Percentiles rank a stretch among this genome's conserved stretches.
These are phyloP conservation scores for Aschersonia sp. DNA, from an alignment of 2,329 filamentous ascomycete genomes.

Conservation along the genomic window DNA sequence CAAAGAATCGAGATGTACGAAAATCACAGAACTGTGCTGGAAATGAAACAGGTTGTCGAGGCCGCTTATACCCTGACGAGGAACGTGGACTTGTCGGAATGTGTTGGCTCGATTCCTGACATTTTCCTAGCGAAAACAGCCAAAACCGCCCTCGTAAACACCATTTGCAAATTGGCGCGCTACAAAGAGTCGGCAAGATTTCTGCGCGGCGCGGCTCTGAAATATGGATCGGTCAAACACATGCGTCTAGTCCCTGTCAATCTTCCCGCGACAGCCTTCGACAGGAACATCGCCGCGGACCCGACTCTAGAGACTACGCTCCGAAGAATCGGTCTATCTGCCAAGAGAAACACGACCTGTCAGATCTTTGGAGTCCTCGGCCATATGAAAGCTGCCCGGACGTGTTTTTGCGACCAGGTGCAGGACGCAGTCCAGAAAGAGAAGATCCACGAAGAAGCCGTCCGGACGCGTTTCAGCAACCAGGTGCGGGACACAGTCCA, in stretches of 20 bases:
- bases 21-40: constrained; percentile 9
- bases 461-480: neutral
- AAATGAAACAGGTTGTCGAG: constrained; percentile 14
- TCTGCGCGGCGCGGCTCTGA: neutral
- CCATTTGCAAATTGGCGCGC: neutral
- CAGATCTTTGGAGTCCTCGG: neutral
- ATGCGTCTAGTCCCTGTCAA: neutral
- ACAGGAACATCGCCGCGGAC: neutral
- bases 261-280: neutral
- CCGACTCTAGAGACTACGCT: no score
- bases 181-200: neutral
- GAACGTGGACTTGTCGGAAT: constrained; percentile 9
- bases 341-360: neutral
- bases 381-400: neutral
- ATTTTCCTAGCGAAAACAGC: neutral
- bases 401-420: neutral
- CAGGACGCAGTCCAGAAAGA: neutral
- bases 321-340: no score
- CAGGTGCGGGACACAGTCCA: neutral
- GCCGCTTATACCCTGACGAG: constrained; percentile 13
- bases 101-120: neutral
- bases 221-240: neutral
- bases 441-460: neutral
- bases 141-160: neutral
- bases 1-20: constrained; percentile 11